These are phyloP conservation scores for Scedosporium boydii DNA, from an alignment of 2,329 filamentous ascomycete species.

Conservation along the genomic window DNA sequence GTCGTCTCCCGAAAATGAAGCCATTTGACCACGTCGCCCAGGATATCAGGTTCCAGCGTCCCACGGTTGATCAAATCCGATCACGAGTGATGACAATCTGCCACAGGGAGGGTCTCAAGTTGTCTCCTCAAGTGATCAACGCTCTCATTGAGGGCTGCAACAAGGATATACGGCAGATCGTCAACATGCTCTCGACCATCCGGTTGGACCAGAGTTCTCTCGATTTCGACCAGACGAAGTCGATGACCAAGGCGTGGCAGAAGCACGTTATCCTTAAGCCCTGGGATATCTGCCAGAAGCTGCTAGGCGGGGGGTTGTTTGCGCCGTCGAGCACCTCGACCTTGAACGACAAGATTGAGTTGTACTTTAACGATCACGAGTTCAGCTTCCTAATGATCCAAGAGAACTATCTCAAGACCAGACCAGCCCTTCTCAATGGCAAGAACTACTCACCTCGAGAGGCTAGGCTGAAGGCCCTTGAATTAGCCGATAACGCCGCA, in stretches of 20 bases:
- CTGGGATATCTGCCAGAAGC: conserved; percentile 95
- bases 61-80: conserved; percentile 83
- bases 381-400: conserved; percentile 97
- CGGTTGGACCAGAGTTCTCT: conserved; percentile 78
- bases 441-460: conserved; percentile 50
- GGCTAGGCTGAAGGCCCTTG: conserved; percentile 70
- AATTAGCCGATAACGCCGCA: conserved; percentile 78
- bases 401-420: conserved; percentile 88
- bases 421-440: conserved; percentile 54
- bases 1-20: conserved; percentile 91
- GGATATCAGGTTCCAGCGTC: conserved; percentile 79
- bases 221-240: conserved; percentile 76
- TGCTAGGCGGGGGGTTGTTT: conserved; percentile 82
- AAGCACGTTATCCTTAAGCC: conserved; percentile 95
- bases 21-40: conserved; percentile 83
- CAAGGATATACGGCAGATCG: conserved; percentile 93
- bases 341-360: conserved; percentile 93
- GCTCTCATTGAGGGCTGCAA: conserved; percentile 91
- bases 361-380: conserved; percentile 99
- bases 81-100: conserved; percentile 93
- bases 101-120: conserved; percentile 79
- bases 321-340: conserved; percentile 72
- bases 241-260: conserved; percentile 97
- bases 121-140: conserved; percentile 76
- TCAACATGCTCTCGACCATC: conserved; percentile 95